A percentile compares a stretch with the other conserved stretches of the same genome.
Evolutionary conservation across 78 protist genomes (phyloP).

Genomic region (Isochrysis galbana): DNA sequence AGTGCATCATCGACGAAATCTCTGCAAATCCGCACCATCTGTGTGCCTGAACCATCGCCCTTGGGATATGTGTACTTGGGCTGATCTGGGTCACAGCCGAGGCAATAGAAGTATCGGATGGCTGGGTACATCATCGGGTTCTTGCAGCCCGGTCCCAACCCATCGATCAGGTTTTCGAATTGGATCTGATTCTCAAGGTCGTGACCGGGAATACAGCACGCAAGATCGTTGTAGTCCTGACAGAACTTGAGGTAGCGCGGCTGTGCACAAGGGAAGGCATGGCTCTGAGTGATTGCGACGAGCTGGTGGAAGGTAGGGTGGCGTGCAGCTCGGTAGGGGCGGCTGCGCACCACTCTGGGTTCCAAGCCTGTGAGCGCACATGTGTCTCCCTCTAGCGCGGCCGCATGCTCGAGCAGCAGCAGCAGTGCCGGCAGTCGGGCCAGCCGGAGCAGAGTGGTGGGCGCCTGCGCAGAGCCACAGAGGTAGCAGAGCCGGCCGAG

Average conservation of each 20-base stretch:
- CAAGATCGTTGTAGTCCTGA: not conserved
- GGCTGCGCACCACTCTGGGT: too few relatives aligned
- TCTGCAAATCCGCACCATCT: not conserved
- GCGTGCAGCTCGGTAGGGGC: too few relatives aligned
- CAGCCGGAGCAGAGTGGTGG: too few relatives aligned
- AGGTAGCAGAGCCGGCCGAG: too few relatives aligned
- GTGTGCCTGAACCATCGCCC: not conserved
- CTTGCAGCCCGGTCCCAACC: slow-evolving; percentile 14
- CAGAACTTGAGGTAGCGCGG: slow-evolving; percentile 13
- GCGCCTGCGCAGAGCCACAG: too few relatives aligned
- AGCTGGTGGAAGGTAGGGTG: too few relatives aligned
- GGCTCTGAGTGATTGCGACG: too few relatives aligned
- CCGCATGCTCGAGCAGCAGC: too few relatives aligned
- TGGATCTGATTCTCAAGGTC: slow-evolving; percentile 16
- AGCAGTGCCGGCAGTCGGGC: too few relatives aligned
- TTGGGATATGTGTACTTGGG: not conserved
- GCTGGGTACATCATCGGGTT: slow-evolving; percentile 6
- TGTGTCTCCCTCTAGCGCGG: too few relatives aligned
- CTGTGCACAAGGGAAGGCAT: not conserved
- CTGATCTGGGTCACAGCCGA: slow-evolving; percentile 18
- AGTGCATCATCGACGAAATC: not conserved
- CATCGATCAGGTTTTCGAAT: not conserved
- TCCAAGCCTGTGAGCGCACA: too few relatives aligned
- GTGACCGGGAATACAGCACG: slow-evolving; percentile 16
- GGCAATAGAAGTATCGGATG: slow-evolving; percentile 19